A percentile compares a stretch with the other conserved stretches of the same genome.
phyloP scores from a whole-genome alignment of 108 stramenopile species.

The Aurantiochytrium sp. region DNA sequence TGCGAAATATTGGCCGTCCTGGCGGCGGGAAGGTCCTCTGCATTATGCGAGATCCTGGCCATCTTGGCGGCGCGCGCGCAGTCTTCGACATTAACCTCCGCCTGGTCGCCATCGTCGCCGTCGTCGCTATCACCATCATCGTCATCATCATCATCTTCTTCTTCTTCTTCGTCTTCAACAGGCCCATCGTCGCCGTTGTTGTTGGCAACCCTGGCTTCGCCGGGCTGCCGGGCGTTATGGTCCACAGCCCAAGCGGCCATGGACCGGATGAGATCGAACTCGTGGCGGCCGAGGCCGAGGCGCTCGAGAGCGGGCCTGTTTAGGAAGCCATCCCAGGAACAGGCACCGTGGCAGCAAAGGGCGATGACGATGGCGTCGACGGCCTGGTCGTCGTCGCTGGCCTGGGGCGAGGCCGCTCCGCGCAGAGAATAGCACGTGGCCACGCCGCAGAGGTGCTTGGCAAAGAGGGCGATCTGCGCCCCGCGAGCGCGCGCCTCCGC shows the following conservation, averaged over 20 bases:
- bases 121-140: background rate
- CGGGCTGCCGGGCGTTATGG: background rate
- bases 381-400: background rate
- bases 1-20: too few relatives aligned
- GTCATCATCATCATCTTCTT: background rate
- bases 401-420: background rate
- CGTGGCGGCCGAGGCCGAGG: background rate
- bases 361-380: background rate
- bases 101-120: background rate
- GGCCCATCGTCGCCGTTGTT: background rate
- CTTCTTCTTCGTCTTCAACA: background rate
- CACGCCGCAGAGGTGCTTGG: slow-evolving; percentile 5
- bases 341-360: slow-evolving; percentile 1
- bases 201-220: background rate
- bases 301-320: background rate
- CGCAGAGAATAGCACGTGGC: slow-evolving; percentile 2
- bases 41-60: too few relatives aligned
- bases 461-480: background rate
- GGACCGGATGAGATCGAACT: background rate
- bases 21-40: too few relatives aligned
- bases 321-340: background rate
- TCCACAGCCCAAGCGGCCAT: background rate
- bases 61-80: too few relatives aligned
- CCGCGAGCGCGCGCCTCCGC: background rate
- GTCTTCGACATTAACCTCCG: background rate